phyloP scores from a whole-genome alignment of 768 basidiomycete species.

The Leccinum subgranulosum region DNA sequence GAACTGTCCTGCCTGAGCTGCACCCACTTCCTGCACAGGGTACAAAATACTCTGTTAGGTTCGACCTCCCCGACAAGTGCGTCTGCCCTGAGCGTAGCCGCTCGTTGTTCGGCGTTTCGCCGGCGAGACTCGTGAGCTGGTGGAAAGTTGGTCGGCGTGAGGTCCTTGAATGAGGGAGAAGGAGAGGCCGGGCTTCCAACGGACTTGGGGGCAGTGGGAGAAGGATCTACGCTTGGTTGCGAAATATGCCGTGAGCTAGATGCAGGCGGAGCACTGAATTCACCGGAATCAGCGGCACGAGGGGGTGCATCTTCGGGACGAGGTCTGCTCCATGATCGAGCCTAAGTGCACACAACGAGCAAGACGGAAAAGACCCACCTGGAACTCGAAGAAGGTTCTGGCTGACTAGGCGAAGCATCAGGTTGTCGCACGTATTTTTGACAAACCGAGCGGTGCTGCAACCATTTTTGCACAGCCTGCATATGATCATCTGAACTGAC shows the following conservation, averaged over 20 bases:
- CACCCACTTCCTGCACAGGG: constrained; percentile 77
- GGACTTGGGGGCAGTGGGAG: constrained; percentile 11
- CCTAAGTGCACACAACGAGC: background rate
- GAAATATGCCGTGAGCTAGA: constrained; percentile 20
- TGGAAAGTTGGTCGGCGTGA: constrained; percentile 54
- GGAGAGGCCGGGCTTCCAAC: constrained; percentile 27
- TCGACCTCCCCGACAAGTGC: constrained; percentile 65
- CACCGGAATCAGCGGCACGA: constrained; percentile 27
- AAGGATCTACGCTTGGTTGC: constrained; percentile 8
- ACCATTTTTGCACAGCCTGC: constrained; percentile 63
- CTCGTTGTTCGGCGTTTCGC: constrained; percentile 77
- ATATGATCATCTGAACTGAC: constrained; percentile 59
- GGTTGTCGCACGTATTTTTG: constrained; percentile 32
- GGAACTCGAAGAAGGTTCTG: constrained; percentile 23
- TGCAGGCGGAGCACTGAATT: constrained; percentile 17
- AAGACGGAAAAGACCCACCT: constrained; percentile 15
- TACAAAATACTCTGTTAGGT: constrained; percentile 71
- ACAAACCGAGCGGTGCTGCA: constrained; percentile 57
- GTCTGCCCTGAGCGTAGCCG: constrained; percentile 66
- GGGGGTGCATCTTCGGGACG: constrained; percentile 26
- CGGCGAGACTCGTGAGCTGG: constrained; percentile 64
- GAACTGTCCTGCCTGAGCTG: constrained; percentile 75
- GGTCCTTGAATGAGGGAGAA: constrained; percentile 50
- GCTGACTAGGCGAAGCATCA: constrained; percentile 7
- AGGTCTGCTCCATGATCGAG: constrained; percentile 6